Evolutionary conservation across 2,329 filamentous ascomycete species (phyloP), one percentile per base, ranked within the genome.

Genomic region (Neodidymelliopsis sp.): DNA sequence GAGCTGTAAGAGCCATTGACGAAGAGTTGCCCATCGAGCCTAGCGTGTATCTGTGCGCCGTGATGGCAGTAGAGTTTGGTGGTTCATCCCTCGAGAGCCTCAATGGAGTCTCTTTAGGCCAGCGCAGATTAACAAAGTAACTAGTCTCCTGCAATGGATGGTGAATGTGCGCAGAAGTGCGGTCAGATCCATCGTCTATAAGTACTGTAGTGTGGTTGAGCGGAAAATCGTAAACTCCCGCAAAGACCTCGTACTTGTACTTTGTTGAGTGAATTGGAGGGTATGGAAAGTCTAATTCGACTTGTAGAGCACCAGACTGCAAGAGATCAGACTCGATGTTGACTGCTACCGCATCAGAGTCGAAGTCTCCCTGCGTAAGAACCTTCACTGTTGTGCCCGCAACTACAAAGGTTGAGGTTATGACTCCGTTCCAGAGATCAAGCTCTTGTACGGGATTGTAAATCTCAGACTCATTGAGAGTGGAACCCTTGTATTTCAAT

Each of bases 271-370:
- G 66, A 15, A 63, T 62, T 10, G 75, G 76, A 11, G 79, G 70
- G 27, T 77, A 76, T 3, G 80, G 79, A 46, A 79, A 82, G 38
- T 82, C 78, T 45, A 82, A 73, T 54, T 80, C 81, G 6, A 82
- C 56, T 1, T 75, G 72, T 9, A 82, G 56, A 13, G 62, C 59
- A 0, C 71, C 74, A 1, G 55, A 54, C 3, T 51, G 56, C 4
- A 82, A 49, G 2, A 81, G 68, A 1, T 70, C 59, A 0, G 77
- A 80, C n/a, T 75, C 62, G 12, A 81, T 59, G 4, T 63, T 62
- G 28, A 81, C 66, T 0, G 73, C 75, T 6, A 81, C 56, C 27
- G 76, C 74, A 53, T 80, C 77, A 0, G 75, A 76, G 12, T 70
- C 57, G 1, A 77, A 69, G 47, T 80, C 76, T 5, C 73, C 75